phyloP scores from a whole-genome alignment of 2,329 filamentous ascomycete genomes.

The Macrophomina tecta region DNA sequence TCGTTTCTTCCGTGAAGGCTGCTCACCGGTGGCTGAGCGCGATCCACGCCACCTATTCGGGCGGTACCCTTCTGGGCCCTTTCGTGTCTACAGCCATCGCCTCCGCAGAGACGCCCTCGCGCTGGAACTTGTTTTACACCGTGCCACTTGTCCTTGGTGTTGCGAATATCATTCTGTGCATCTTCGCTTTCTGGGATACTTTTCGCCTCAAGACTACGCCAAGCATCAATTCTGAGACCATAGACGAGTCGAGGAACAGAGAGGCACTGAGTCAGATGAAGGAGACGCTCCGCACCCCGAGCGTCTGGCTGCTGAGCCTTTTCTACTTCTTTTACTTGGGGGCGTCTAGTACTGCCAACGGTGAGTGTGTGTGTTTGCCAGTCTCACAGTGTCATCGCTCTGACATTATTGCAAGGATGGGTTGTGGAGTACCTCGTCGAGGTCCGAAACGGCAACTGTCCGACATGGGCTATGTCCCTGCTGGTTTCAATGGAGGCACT shows the following conservation, averaged over 20 bases:
- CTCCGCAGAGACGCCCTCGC: slow-evolving; percentile 40
- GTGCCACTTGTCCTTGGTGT: slow-evolving; percentile 61
- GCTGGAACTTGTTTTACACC: slow-evolving; percentile 64
- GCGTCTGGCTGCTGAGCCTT: slow-evolving; percentile 64
- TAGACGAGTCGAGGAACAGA: slow-evolving; percentile 45
- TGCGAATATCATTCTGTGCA: slow-evolving; percentile 56
- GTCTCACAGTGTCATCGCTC: background rate
- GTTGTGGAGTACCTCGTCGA: slow-evolving; percentile 69
- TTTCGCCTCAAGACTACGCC: background rate
- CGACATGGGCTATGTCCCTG: slow-evolving; percentile 66
- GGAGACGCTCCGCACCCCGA: slow-evolving; percentile 51
- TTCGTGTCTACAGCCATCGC: slow-evolving; percentile 50
- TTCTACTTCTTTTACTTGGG: slow-evolving; percentile 71
- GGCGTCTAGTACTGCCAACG: slow-evolving; percentile 58
- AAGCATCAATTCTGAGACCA: slow-evolving; percentile 33
- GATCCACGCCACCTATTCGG: slow-evolving; percentile 67
- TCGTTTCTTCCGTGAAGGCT: slow-evolving; percentile 58
- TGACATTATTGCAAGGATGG: slow-evolving; percentile 55
- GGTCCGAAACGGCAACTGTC: slow-evolving; percentile 62
- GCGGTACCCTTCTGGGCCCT: slow-evolving; percentile 63
- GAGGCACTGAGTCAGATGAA: slow-evolving; percentile 42
- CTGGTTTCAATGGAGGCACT: slow-evolving; percentile 64
- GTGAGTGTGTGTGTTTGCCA: slow-evolving; percentile 19
- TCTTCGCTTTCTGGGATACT: slow-evolving; percentile 58
- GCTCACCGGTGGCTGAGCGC: slow-evolving; percentile 68